phyloP scores from a whole-genome alignment of 345 rosid species.

The Diplotaxis tenuifolia region DNA sequence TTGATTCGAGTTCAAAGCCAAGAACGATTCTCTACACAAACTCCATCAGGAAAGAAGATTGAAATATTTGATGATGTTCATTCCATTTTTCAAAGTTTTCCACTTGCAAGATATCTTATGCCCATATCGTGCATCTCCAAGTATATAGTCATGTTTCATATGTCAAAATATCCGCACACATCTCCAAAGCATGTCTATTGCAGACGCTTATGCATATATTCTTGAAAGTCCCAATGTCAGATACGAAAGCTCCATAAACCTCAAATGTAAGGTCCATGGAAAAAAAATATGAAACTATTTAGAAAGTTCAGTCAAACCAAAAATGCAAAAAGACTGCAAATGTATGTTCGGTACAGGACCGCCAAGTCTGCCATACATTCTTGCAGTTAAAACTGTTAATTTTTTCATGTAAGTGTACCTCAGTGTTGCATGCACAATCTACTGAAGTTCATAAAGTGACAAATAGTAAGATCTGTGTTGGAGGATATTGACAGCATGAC shows the following conservation, averaged over 20 bases:
- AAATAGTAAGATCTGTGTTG: too few species aligned
- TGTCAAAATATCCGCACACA: conserved; percentile 63
- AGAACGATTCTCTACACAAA: too few species aligned
- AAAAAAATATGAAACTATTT: conserved; percentile 7
- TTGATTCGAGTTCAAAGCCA: too few species aligned
- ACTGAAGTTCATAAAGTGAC: too few species aligned
- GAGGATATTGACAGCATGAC: too few species aligned
- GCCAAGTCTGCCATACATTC: too few species aligned
- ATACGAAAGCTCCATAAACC: conserved; percentile 49
- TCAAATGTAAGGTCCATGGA: conserved; percentile 68
- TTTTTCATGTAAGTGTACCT: too few species aligned
- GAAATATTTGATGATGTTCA: conserved; percentile 46
- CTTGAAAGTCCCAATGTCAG: conserved; percentile 70
- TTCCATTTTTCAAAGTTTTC: conserved; percentile 58
- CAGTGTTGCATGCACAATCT: too few species aligned
- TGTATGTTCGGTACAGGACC: neutral
- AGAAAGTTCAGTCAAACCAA: neutral
- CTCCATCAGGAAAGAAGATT: conserved; percentile 77
- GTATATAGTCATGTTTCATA: conserved; percentile 74
- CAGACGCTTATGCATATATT: too few species aligned
- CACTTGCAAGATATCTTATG: too few species aligned
- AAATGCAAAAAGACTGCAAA: conserved; percentile 1
- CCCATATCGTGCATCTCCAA: conserved; percentile 80
- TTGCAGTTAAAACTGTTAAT: too few species aligned
- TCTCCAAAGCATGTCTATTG: conserved; percentile 81